A percentile compares a stretch with the other conserved stretches of the same genome.
These are phyloP conservation scores for Apiospora phragmitis DNA, from an alignment of 2,329 filamentous ascomycete genomes.

Conservation along the genomic window DNA sequence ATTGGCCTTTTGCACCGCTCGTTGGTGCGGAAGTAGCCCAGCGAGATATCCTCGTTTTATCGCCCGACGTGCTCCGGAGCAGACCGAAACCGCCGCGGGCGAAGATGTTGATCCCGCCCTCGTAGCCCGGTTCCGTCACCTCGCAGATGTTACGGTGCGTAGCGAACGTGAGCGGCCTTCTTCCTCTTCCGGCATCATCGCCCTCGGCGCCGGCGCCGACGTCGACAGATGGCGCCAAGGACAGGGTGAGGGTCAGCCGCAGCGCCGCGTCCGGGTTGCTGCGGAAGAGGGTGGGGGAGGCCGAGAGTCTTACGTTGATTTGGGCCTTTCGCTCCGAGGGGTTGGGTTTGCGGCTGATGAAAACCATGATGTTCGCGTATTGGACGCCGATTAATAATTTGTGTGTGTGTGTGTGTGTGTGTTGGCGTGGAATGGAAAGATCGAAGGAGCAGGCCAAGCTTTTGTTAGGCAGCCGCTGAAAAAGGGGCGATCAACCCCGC, in stretches of 20 bases:
- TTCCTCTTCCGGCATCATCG: too few species aligned
- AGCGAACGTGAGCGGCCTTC: slow-evolving; percentile 14
- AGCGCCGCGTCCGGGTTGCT: slow-evolving; percentile 14
- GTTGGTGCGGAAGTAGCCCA: slow-evolving; percentile 12
- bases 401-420: too few species aligned
- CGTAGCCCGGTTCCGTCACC: slow-evolving; percentile 1
- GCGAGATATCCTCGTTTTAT: slow-evolving; percentile 11
- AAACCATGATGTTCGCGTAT: not conserved
- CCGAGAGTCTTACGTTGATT: not conserved
- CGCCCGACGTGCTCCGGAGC: slow-evolving; percentile 10
- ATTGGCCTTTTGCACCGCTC: not conserved
- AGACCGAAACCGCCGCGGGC: slow-evolving; percentile 12
- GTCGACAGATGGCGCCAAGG: slow-evolving; percentile 4
- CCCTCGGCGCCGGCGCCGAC: not conserved
- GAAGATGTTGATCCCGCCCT: slow-evolving; percentile 16
- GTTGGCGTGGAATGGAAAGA: too few species aligned
- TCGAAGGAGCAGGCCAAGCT: too few species aligned
- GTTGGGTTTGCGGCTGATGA: not conserved
- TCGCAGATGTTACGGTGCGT: slow-evolving; percentile 12
- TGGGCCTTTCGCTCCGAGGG: not conserved
- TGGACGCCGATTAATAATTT: too few species aligned
- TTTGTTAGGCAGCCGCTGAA: too few species aligned
- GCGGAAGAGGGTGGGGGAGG: slow-evolving; percentile 14
- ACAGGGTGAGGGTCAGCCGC: slow-evolving; percentile 10
- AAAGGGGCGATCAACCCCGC: too few species aligned